A percentile compares a stretch with the other conserved stretches of the same genome.
Conservation (phyloP, 805 yeast genomes). For the Hemisphaericaspora nanyangensis region DNA sequence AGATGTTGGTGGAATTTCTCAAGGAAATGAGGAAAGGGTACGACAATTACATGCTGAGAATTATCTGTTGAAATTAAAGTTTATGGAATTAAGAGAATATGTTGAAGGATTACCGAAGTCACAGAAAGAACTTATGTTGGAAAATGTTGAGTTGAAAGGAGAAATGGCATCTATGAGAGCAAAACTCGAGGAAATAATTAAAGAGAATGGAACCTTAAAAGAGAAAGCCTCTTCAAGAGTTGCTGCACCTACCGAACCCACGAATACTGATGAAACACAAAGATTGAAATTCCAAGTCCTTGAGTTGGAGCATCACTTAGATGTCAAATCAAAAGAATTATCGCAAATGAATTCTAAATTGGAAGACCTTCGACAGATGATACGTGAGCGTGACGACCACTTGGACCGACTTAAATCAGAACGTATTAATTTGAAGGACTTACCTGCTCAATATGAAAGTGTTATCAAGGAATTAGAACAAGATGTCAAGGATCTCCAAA, state of each 20-base stretch:
- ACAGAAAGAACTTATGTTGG: conserved; percentile 6
- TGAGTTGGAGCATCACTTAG: background rate
- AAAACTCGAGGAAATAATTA: background rate
- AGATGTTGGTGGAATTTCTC: conserved; percentile 6
- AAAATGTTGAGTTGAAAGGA: conserved; percentile 7
- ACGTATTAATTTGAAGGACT: background rate
- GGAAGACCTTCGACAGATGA: background rate
- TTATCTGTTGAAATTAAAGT: conserved; percentile 8
- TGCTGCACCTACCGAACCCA: background rate
- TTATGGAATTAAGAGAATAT: conserved; percentile 6
- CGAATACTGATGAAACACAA: background rate
- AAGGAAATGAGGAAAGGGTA: conserved; percentile 9
- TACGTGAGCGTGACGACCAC: background rate
- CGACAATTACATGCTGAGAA: conserved; percentile 10
- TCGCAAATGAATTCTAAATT: background rate
- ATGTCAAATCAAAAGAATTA: background rate
- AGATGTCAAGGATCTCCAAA: background rate
- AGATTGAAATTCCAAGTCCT: background rate
- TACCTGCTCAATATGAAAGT: conserved; percentile 3
- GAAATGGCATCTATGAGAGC: background rate
- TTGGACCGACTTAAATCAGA: background rate
- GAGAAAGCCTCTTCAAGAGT: background rate
- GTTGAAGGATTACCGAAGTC: conserved; percentile 8
- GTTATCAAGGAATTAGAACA: background rate
- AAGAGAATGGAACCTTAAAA: background rate